Evolutionary conservation across 129 eudicot species (phyloP).

Genomic region (Solidago caesia): DNA sequence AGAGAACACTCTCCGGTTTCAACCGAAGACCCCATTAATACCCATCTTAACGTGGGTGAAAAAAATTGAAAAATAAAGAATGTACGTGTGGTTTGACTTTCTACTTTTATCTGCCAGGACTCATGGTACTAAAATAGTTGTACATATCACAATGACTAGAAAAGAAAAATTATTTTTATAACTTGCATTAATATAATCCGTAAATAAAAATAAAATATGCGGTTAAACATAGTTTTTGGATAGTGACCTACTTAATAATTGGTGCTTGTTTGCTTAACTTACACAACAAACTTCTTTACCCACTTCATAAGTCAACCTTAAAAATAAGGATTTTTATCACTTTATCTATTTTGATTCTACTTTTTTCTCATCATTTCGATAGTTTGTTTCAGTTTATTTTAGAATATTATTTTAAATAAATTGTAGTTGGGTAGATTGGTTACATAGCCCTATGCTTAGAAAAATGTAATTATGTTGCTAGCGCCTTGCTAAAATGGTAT

Average conservation of each 20-base stretch:
- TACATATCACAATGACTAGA: neutral
- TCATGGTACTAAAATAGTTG: too few species aligned
- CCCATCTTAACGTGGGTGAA: too few species aligned
- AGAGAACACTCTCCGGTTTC: too few species aligned
- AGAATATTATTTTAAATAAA: too few species aligned
- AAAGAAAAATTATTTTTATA: neutral
- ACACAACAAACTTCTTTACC: conserved; percentile 23
- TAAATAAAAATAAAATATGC: neutral
- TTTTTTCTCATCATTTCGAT: neutral
- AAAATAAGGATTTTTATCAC: neutral
- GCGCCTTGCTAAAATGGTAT: too few species aligned
- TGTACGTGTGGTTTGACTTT: too few species aligned
- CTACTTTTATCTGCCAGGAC: too few species aligned
- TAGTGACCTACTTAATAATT: conserved; percentile 36
- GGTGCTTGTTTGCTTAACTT: conserved; percentile 36
- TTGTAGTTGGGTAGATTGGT: too few species aligned
- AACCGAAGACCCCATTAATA: too few species aligned
- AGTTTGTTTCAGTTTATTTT: neutral
- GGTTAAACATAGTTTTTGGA: conserved; percentile 31
- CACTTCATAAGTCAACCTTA: conserved; percentile 22
- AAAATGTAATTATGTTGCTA: too few species aligned
- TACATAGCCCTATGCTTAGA: too few species aligned
- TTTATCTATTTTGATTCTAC: neutral
- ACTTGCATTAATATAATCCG: neutral
- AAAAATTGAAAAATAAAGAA: too few species aligned